A percentile compares a stretch with the other conserved stretches of the same genome.
These are phyloP conservation scores for Trichoderma koningiopsis DNA, from an alignment of 2,329 filamentous ascomycete genomes.

Conservation along the genomic window DNA sequence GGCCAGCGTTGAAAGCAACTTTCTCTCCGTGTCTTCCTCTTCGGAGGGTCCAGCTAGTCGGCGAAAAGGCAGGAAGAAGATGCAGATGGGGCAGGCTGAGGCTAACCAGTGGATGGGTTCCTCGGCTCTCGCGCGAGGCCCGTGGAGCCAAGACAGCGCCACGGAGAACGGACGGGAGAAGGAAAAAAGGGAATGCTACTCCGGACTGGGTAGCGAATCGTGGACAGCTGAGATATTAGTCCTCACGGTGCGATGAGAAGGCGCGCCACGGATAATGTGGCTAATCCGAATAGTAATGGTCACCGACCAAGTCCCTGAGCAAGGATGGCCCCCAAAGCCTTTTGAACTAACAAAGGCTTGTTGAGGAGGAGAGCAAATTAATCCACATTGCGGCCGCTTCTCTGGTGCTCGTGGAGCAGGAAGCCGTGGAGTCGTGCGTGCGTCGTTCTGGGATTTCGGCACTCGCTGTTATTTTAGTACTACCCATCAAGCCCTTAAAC, in stretches of 20 bases:
- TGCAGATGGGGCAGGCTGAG: conserved; percentile 26
- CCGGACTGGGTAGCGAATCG: conserved; percentile 16
- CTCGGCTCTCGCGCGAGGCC: conserved; percentile 28
- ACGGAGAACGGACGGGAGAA: conserved; percentile 22
- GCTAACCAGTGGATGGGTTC: conserved; percentile 24
- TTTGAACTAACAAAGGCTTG: conserved; percentile 7
- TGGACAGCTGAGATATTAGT: conserved; percentile 15
- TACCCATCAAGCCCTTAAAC: conserved; percentile 12
- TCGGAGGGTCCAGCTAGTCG: conserved; percentile 4
- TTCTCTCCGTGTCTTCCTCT: not conserved
- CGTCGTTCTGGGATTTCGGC: conserved; percentile 7
- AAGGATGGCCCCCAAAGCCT: conserved; percentile 15
- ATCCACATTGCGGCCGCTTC: conserved; percentile 20
- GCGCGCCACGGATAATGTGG: conserved; percentile 14
- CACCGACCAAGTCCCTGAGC: conserved; percentile 13
- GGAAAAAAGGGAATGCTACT: conserved; percentile 14
- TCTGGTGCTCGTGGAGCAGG: conserved; percentile 11
- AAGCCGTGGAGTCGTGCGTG: conserved; percentile 2
- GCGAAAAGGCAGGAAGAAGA: conserved; percentile 20
- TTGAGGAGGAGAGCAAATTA: conserved; percentile 13
- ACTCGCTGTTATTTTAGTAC: conserved; percentile 19
- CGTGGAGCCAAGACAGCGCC: conserved; percentile 26
- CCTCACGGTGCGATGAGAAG: conserved; percentile 22
- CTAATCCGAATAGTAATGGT: not conserved
- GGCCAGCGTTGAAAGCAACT: conserved; percentile 20